These are phyloP conservation scores for Leishmania martiniquensis DNA, from an alignment of 208 protist species.

Conservation along the genomic window DNA sequence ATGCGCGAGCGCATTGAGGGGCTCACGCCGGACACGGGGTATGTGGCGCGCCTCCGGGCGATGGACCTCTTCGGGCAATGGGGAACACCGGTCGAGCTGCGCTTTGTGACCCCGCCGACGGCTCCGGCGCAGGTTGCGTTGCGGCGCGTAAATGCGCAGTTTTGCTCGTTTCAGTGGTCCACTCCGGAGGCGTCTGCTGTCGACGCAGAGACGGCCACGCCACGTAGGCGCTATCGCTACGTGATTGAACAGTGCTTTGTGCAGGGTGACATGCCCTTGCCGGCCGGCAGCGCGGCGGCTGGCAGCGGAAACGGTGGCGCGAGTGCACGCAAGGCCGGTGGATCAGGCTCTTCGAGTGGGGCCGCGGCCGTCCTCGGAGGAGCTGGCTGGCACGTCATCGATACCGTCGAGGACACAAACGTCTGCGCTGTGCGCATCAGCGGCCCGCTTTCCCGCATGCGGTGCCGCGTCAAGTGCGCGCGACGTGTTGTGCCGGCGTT, in stretches of 20 bases:
- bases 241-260: conserved; percentile 70
- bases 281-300: neutral
- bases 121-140: conserved; percentile 69
- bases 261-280: neutral
- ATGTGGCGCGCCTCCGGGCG: conserved; percentile 68
- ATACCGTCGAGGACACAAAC: conserved; percentile 63
- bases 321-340: conserved; percentile 20
- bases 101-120: conserved; percentile 71
- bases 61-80: conserved; percentile 79
- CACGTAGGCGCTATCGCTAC: conserved; percentile 61
- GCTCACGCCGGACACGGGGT: conserved; percentile 64
- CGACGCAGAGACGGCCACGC: neutral
- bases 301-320: conserved; percentile 6
- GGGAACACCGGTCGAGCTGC: conserved; percentile 70
- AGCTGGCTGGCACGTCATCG: conserved; percentile 79
- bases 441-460: conserved; percentile 60
- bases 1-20: conserved; percentile 30
- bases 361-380: conserved; percentile 3
- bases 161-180: conserved; percentile 82
- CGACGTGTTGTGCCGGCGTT: conserved; percentile 12
- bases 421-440: conserved; percentile 72
- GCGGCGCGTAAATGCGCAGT: conserved; percentile 79
- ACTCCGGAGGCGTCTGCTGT: conserved; percentile 20
- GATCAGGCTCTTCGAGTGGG: neutral
- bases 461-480: conserved; percentile 81